A percentile compares a stretch with the other conserved stretches of the same genome.
These are phyloP conservation scores for Sporopachydermia lactativora DNA, from an alignment of 805 yeast genomes.

Conservation along the genomic window DNA sequence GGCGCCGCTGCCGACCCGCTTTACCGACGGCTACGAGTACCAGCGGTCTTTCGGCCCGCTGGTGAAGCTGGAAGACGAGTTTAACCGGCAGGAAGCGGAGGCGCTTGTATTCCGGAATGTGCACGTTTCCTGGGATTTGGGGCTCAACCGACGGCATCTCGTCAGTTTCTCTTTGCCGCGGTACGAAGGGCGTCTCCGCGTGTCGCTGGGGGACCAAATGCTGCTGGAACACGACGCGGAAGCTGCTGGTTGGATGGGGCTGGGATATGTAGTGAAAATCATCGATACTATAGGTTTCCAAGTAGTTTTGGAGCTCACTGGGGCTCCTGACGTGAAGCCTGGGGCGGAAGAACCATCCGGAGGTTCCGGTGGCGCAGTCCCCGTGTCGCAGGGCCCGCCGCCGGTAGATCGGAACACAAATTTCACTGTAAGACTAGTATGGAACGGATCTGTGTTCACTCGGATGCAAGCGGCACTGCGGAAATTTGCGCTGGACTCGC, in stretches of 20 bases:
- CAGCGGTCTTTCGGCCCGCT: constrained; percentile 78
- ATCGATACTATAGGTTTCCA: constrained; percentile 57
- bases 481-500: constrained; percentile 52
- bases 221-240: constrained; percentile 47
- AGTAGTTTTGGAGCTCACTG: constrained; percentile 52
- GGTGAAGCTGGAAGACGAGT: constrained; percentile 68
- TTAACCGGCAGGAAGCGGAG: constrained; percentile 61
- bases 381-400: constrained; percentile 23
- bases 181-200: constrained; percentile 51
- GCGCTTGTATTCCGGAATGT: constrained; percentile 65
- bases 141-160: constrained; percentile 47
- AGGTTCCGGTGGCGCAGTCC: too few species aligned
- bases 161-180: constrained; percentile 60
- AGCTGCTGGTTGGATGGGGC: constrained; percentile 51
- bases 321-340: not conserved
- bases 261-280: constrained; percentile 56
- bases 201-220: constrained; percentile 80
- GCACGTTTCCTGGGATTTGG: constrained; percentile 59
- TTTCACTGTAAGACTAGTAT: constrained; percentile 75
- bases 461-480: constrained; percentile 75
- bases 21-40: constrained; percentile 72
- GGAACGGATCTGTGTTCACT: constrained; percentile 75
- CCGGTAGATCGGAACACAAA: constrained; percentile 48
- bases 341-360: too few species aligned
- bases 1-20: constrained; percentile 60